phyloP scores from a whole-genome alignment of 2,329 filamentous ascomycete species.

The Capronia coronata region DNA sequence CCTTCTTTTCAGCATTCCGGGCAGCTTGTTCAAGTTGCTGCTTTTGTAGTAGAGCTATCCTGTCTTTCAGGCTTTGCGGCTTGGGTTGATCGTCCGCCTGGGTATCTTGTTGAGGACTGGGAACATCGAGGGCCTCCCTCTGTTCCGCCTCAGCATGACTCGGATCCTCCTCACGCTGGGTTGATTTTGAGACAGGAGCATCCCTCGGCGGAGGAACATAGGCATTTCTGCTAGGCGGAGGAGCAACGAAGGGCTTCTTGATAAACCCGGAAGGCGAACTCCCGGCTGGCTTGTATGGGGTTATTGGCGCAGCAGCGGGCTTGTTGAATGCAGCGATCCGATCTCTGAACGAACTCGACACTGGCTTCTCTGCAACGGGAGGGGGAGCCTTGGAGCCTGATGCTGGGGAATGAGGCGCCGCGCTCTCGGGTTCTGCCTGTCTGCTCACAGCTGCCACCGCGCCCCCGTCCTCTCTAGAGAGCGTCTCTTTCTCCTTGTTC shows the following conservation, averaged over 20 bases:
- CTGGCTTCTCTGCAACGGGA: constrained; percentile 63
- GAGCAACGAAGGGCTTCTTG: constrained; percentile 94
- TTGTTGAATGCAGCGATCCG: constrained; percentile 98
- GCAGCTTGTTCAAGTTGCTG: constrained; percentile 87
- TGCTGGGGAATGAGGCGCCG: constrained; percentile 33
- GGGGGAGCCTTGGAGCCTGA: constrained; percentile 49
- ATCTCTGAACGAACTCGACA: constrained; percentile 75
- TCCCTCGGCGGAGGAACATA: constrained; percentile 73
- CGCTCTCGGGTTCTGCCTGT: constrained; percentile 18
- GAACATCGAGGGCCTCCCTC: constrained; percentile 22
- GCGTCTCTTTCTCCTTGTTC: constrained; percentile 12
- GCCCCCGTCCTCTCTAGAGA: constrained; percentile 24
- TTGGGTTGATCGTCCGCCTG: constrained; percentile 76
- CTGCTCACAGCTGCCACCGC: constrained; percentile 30
- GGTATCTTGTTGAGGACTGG: constrained; percentile 39
- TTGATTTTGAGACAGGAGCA: constrained; percentile 64
- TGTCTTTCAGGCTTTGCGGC: constrained; percentile 86
- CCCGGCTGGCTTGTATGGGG: constrained; percentile 79
- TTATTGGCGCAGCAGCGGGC: constrained; percentile 70
- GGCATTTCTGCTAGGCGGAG: constrained; percentile 85
- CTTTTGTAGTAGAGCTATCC: constrained; percentile 87
- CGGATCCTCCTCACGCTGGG: constrained; percentile 82
- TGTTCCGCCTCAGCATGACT: constrained; percentile 38
- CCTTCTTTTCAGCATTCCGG: constrained; percentile 79
- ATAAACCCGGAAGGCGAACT: constrained; percentile 62